These are phyloP conservation scores for Alternaria brassicicola DNA, from an alignment of 2,329 filamentous ascomycete genomes.

Conservation along the genomic window DNA sequence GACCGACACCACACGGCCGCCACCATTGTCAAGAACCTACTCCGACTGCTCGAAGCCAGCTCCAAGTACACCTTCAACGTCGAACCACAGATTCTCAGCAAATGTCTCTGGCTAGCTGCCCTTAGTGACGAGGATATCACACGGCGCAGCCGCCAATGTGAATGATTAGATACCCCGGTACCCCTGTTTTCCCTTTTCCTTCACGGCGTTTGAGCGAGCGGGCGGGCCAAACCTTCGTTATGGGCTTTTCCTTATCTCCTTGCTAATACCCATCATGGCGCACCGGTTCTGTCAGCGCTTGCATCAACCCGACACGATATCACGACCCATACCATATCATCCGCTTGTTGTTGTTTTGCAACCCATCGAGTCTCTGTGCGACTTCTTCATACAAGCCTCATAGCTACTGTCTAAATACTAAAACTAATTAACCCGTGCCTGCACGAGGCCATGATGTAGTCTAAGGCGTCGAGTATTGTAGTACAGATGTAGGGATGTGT, in stretches of 20 bases:
- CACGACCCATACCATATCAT: constrained; percentile 26
- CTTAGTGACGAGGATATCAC: constrained; percentile 75
- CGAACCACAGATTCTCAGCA: constrained; percentile 76
- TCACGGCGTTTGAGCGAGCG: constrained; percentile 21
- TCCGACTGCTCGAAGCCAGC: constrained; percentile 80
- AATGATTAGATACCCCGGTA: constrained; percentile 28
- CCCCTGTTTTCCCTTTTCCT: constrained; percentile 4
- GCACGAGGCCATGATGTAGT: constrained; percentile 7
- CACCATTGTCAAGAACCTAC: constrained; percentile 76
- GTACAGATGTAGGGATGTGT: neutral
- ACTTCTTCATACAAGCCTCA: constrained; percentile 3
- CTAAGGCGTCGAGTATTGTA: neutral
- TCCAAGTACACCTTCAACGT: constrained; percentile 75
- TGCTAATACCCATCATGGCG: constrained; percentile 31
- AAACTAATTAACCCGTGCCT: constrained; percentile 42
- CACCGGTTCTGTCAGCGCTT: constrained; percentile 14
- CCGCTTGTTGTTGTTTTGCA: constrained; percentile 23
- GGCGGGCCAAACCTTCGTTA: constrained; percentile 11
- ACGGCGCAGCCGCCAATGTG: constrained; percentile 38
- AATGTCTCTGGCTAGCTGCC: constrained; percentile 85
- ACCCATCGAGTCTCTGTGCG: constrained; percentile 20
- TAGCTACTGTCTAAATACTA: constrained; percentile 4
- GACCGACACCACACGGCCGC: constrained; percentile 79
- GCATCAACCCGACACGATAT: constrained; percentile 34
- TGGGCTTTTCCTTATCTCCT: constrained; percentile 18